phyloP scores from a whole-genome alignment of 805 yeast species.

The Zygosaccharomyces siamensis region DNA sequence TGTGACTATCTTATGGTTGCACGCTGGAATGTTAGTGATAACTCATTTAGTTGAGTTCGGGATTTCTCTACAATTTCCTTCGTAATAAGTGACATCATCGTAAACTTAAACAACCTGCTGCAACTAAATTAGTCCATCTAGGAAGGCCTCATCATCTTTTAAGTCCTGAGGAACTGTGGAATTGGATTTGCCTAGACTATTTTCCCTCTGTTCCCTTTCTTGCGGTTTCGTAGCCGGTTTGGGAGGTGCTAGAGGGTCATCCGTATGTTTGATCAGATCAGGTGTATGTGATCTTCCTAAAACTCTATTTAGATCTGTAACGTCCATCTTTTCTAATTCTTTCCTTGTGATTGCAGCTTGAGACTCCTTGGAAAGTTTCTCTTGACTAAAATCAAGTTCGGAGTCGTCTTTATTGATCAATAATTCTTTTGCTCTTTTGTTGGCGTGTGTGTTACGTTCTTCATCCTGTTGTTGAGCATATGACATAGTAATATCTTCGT shows the following conservation, averaged over 20 bases:
- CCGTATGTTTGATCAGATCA: background rate
- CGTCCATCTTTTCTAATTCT: slow-evolving; percentile 21
- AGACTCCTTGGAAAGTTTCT: background rate
- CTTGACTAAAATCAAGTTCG: slow-evolving; percentile 3
- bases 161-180: slow-evolving; percentile 22
- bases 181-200: background rate
- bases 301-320: slow-evolving; percentile 18
- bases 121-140: slow-evolving; percentile 24
- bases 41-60: background rate
- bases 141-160: slow-evolving; percentile 25
- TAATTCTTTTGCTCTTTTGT: slow-evolving; percentile 13
- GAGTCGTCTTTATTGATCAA: slow-evolving; percentile 11
- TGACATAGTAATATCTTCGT: slow-evolving; percentile 19
- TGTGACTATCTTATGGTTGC: background rate
- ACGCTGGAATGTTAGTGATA: background rate
- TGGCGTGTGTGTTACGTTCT: slow-evolving; percentile 9
- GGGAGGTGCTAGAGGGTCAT: background rate
- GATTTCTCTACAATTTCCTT: background rate
- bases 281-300: slow-evolving; percentile 9
- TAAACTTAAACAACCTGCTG: background rate
- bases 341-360: slow-evolving; percentile 16
- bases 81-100: background rate
- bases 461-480: slow-evolving; percentile 12
- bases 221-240: background rate
- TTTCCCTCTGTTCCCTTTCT: background rate